Evolutionary conservation across 768 basidiomycete genomes (phyloP).

Genomic region (Daedaleopsis sinensis): DNA sequence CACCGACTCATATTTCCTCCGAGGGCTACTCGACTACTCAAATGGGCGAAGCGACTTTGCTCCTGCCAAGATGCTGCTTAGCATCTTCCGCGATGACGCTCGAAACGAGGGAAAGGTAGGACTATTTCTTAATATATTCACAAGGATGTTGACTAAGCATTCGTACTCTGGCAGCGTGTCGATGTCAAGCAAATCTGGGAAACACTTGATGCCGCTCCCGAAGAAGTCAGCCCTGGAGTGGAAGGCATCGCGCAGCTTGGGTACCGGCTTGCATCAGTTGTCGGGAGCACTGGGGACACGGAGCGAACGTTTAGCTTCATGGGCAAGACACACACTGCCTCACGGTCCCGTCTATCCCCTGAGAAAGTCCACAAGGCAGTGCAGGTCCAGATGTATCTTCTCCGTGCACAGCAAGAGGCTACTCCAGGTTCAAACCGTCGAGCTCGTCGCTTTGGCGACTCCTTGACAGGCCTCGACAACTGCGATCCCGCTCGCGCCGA

Average conservation of each 20-base stretch:
- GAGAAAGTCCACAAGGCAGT: neutral
- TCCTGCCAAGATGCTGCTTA: neutral
- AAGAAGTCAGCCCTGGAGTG: too few species aligned
- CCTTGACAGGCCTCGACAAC: too few species aligned
- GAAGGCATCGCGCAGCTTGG: too few species aligned
- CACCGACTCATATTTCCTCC: neutral
- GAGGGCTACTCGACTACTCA: neutral
- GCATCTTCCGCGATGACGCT: neutral
- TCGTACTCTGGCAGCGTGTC: neutral
- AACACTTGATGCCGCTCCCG: neutral
- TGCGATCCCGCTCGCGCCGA: too few species aligned
- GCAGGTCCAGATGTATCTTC: neutral
- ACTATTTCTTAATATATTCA: neutral
- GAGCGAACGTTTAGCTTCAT: neutral
- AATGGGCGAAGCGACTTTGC: neutral
- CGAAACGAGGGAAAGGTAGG: neutral
- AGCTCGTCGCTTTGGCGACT: too few species aligned
- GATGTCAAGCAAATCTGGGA: neutral
- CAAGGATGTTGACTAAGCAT: neutral
- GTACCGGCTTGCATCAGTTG: neutral
- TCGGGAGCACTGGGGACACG: neutral
- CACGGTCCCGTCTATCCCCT: neutral
- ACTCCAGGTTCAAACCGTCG: too few species aligned
- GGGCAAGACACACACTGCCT: neutral
- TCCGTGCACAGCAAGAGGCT: too few species aligned